These are phyloP conservation scores for Beauveria sp. DNA, from an alignment of 2,329 filamentous ascomycete species.

Conservation along the genomic window DNA sequence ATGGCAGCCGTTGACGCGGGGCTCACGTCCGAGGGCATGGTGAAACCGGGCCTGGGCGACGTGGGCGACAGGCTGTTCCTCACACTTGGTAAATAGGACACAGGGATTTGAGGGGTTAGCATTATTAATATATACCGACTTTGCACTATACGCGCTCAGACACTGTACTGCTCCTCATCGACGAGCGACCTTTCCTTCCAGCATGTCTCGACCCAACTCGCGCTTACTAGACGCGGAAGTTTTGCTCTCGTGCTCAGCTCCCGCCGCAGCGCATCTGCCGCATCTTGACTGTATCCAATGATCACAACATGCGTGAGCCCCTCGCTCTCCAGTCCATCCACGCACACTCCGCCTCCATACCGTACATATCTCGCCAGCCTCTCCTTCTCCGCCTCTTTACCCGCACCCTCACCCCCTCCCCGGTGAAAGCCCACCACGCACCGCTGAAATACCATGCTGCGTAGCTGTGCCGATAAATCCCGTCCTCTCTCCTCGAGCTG, in stretches of 20 bases:
- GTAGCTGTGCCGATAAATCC: slow-evolving; percentile 40
- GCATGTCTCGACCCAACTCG: slow-evolving; percentile 69
- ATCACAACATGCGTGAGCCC: slow-evolving; percentile 63
- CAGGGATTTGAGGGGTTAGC: neutral
- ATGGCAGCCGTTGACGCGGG: slow-evolving; percentile 69
- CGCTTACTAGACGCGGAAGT: slow-evolving; percentile 61
- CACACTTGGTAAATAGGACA: slow-evolving; percentile 65
- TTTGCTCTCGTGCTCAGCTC: slow-evolving; percentile 35
- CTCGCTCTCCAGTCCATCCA: slow-evolving; percentile 40
- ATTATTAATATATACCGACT: neutral
- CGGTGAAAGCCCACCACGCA: slow-evolving; percentile 34
- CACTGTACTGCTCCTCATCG: slow-evolving; percentile 62
- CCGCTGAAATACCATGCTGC: slow-evolving; percentile 44
- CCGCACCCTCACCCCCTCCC: slow-evolving; percentile 21
- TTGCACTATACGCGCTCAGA: slow-evolving; percentile 12
- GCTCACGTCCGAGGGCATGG: slow-evolving; percentile 76
- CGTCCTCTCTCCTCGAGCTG: slow-evolving; percentile 50
- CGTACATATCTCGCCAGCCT: slow-evolving; percentile 47
- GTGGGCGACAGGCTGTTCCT: slow-evolving; percentile 85
- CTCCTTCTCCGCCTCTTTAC: slow-evolving; percentile 29
- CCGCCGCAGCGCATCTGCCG: slow-evolving; percentile 35
- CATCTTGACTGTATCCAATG: slow-evolving; percentile 26
- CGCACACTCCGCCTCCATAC: slow-evolving; percentile 62
- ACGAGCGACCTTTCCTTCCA: slow-evolving; percentile 73
- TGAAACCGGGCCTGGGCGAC: slow-evolving; percentile 83